A percentile compares a stretch with the other conserved stretches of the same genome.
phyloP scores from a whole-genome alignment of 345 rosid species.

The Aquilaria malaccensis region DNA sequence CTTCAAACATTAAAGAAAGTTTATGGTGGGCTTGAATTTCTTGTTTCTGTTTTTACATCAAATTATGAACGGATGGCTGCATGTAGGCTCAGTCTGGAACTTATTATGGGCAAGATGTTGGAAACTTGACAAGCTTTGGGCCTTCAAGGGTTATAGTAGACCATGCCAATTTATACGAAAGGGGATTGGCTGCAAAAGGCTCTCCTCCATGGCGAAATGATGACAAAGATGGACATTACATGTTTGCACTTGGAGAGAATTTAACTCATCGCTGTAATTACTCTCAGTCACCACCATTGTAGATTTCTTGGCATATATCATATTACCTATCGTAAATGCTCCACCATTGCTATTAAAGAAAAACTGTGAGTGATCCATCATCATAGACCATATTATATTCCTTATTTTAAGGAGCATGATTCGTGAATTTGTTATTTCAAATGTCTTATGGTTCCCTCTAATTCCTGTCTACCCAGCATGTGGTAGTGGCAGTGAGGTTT shows the following conservation, averaged over 20 bases:
- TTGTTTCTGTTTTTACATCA: conserved; percentile 23
- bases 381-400: too few relatives aligned
- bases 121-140: conserved; percentile 51
- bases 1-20: neutral
- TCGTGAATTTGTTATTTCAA: too few relatives aligned
- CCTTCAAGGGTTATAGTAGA: conserved; percentile 42
- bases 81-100: conserved; percentile 68
- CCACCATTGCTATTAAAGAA: too few relatives aligned
- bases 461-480: too few relatives aligned
- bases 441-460: too few relatives aligned
- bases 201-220: conserved; percentile 62
- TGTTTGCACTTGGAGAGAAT: conserved; percentile 65
- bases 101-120: conserved; percentile 51
- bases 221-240: conserved; percentile 78
- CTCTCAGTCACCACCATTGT: conserved; percentile 27
- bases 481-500: too few relatives aligned
- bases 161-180: conserved; percentile 39
- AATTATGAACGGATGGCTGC: conserved; percentile 48
- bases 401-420: too few relatives aligned
- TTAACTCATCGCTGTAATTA: conserved; percentile 68
- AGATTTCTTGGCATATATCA: neutral
- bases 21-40: conserved; percentile 20
- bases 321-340: too few relatives aligned
- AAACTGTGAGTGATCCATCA: too few relatives aligned
- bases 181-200: conserved; percentile 51